A percentile compares a stretch with the other conserved stretches of the same genome.
Evolutionary conservation across 331 rosid genomes (phyloP).

Genomic region (Quercus lobata): DNA sequence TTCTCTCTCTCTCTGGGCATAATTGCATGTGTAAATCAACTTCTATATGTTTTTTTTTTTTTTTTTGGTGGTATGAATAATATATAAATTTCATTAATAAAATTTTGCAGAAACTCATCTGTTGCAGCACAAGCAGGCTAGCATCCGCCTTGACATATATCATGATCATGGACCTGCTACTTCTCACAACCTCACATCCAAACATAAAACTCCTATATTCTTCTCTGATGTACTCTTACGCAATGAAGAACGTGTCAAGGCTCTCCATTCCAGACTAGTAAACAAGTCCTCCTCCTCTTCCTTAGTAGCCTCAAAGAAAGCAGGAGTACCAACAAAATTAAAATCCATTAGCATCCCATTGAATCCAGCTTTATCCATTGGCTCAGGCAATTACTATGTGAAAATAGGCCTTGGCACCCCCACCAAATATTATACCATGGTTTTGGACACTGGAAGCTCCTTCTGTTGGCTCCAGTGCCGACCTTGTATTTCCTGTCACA

Average conservation of each 20-base stretch:
- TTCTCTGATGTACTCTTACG: slow-evolving; percentile 30
- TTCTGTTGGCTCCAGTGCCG: slow-evolving; percentile 67
- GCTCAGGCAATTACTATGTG: slow-evolving; percentile 52
- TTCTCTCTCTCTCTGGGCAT: no score
- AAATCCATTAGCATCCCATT: slow-evolving; percentile 36
- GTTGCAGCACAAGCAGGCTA: slow-evolving; percentile 20
- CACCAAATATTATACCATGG: slow-evolving; percentile 33
- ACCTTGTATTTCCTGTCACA: slow-evolving; percentile 55
- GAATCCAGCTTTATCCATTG: slow-evolving; percentile 44
- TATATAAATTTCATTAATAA: background rate
- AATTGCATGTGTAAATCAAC: no score
- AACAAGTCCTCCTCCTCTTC: slow-evolving; percentile 12
- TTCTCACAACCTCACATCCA: slow-evolving; percentile 15
- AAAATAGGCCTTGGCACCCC: slow-evolving; percentile 64
- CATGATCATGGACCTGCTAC: slow-evolving; percentile 26
- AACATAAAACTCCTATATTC: background rate
- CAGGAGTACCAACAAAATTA: background rate
- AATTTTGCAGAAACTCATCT: slow-evolving; percentile 34
- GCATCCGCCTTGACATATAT: slow-evolving; percentile 29
- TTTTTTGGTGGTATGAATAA: no score
- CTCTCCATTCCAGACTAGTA: slow-evolving; percentile 24
- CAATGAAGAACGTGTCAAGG: slow-evolving; percentile 42
- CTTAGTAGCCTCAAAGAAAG: slow-evolving; percentile 7
- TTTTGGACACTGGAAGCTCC: slow-evolving; percentile 67
- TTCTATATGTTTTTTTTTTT: no score